Evolutionary conservation across 495 filamentous ascomycete genomes (phyloP), one percentile per base, ranked within the genome.

Genomic region (Lentithecium fluviatile): DNA sequence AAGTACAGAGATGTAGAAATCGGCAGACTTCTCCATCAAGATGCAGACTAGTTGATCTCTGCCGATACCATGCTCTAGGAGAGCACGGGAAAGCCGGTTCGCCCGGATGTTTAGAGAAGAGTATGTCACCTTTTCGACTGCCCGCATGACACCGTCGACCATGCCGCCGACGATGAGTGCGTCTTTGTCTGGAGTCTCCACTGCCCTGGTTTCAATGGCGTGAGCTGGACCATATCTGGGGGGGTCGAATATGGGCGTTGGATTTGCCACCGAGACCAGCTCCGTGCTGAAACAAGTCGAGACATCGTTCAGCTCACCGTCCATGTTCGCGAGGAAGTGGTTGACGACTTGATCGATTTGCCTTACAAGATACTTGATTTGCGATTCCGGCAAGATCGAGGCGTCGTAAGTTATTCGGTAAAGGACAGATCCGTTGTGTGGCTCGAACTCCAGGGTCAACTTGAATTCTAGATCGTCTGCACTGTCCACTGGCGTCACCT

Each of bases 401-500:
- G 73, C 40, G 52, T 85, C 74, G 65, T 79, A 87, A 34, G 81
- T 85, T 10, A 74, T 78, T 52, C 76, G 78, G 6, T 78, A 66
- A 36, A 62, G 56, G 21, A 86, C 70, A 5, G 62, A 58, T 6
- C 74, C 70, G 3, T 52, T 58, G 1, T 54, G 58, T 0, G 89
- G 89, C 63, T 87, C 83, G 24, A 91, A 72, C 67, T 93, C 89
- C 5, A 95, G 61, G 29, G 88, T 77, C 2, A 94, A 71, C 25
- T 82, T 83, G 49, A 88, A 89, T 66, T 93, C 90, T 29, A 91
- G 75, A 50, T 80, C 80, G 62, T 94, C 90, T 11, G 73, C 75
- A 47, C 80, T 80, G 49, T 77, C 78, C 1, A 83, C 69, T 50
- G 84, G 72, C 20, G 51, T 64, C 12, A 90, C 76, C 7, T 64